Evolutionary conservation across 495 filamentous ascomycete species (phyloP), one percentile per base, ranked within the genome.

Genomic region (Daldinia decipiens): DNA sequence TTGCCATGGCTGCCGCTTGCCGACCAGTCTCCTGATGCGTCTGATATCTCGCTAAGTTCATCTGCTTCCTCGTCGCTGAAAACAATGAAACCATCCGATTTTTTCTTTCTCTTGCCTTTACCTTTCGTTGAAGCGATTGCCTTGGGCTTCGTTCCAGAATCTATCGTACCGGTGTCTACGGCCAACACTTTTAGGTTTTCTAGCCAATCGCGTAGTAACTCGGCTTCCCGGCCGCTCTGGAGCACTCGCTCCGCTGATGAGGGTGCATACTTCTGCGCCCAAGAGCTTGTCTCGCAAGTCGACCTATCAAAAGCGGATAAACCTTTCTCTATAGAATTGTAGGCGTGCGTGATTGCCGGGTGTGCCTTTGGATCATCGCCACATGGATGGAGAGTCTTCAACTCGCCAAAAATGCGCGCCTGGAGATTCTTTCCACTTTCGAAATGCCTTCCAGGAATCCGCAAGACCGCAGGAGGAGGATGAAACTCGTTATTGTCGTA

Each of bases 231-330:
- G 0, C 92, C 91, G 19, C 82, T 74, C 74, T 97, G 94, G 24
- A 99, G 85, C 1, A 97, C 91, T 64, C 94, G 87, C 5, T 81
- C 82, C 1, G 93, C 88, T 26, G 76, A 81, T 31, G 74, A 80
- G 0, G 96, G 96, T 1, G 93, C 88, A 82, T 98, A 97, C 71
- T 99, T 99, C 31, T 94, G 89, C 2, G 81, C 72, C 96, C 96
- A 99, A 43, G 88, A 79, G 27, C 84, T 81, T 0, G 81, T 83
- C 72, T 98, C 95, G 70, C 90, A 97, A 43, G 87, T 82, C 17
- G 87, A 90, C 68, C 77, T 87, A 79, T 99, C 96, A 74, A 95
- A 98, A 15, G 95, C 89, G 1, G 89, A 93, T 15, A 93, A 82
- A 0, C 86, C 84, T 2, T 78, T 82, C 17, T 79, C 75, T 21